Conservation (phyloP, 2,329 filamentous ascomycete genomes). For the Neonectria ditissima region DNA sequence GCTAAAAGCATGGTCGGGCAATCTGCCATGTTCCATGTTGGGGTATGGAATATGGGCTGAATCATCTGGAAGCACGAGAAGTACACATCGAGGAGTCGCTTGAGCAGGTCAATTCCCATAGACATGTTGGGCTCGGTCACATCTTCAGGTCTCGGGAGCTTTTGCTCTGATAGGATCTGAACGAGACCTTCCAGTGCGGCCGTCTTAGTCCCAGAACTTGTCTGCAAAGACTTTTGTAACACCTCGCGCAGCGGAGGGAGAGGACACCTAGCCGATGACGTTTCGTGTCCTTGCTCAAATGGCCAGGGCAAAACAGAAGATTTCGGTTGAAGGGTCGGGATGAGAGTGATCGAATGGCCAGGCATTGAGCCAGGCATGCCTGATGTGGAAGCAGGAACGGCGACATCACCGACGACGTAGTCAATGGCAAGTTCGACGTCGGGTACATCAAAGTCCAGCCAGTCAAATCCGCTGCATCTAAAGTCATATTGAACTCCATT, state of each 20-base stretch:
- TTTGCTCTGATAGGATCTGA: conserved; percentile 41
- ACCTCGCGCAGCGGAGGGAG: conserved; percentile 40
- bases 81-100: conserved; percentile 41
- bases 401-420: background rate
- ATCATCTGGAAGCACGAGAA: conserved; percentile 45
- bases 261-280: conserved; percentile 21
- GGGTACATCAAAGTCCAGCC: conserved; percentile 38
- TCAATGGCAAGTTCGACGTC: conserved; percentile 21
- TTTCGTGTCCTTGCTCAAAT: conserved; percentile 36
- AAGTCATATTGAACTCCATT: conserved; percentile 28
- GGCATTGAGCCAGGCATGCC: background rate
- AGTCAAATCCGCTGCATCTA: conserved; percentile 34
- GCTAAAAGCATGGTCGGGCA: conserved; percentile 43
- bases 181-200: conserved; percentile 34
- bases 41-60: conserved; percentile 46
- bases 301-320: conserved; percentile 31
- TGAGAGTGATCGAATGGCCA: background rate
- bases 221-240: conserved; percentile 18
- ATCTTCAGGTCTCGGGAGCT: conserved; percentile 31
- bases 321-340: conserved; percentile 10
- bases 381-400: background rate
- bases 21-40: conserved; percentile 42
- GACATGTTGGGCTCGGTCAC: conserved; percentile 25
- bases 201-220: background rate
- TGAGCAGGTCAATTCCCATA: conserved; percentile 37